Conservation (phyloP, 1,284 basidiomycete species). For the Apiotrichum veenhuisii region DNA sequence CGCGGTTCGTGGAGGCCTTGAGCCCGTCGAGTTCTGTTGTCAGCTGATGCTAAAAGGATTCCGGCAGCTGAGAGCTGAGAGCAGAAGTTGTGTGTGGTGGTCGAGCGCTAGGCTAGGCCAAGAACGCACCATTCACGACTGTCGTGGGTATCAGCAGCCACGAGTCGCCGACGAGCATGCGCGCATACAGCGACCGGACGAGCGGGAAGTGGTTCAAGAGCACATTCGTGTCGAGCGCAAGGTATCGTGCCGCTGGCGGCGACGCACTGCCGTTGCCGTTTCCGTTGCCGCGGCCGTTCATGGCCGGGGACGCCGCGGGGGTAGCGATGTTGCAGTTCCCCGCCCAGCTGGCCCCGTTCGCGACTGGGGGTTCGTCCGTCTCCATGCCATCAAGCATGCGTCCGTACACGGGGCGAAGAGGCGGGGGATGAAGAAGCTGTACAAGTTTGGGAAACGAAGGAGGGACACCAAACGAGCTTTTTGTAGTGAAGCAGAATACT, state of each 20-base stretch:
- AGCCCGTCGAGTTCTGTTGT: slow-evolving; percentile 17
- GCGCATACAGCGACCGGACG: slow-evolving; percentile 5
- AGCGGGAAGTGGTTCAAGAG: slow-evolving; percentile 5
- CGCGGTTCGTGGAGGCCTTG: background rate
- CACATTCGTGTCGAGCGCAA: slow-evolving; percentile 16
- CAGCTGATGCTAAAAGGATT: background rate
- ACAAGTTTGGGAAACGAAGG: no score
- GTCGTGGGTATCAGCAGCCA: slow-evolving; percentile 10
- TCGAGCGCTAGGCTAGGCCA: background rate
- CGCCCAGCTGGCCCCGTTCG: no score
- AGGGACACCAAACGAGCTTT: no score
- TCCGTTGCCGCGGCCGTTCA: background rate
- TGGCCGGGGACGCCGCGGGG: no score
- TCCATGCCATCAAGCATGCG: no score
- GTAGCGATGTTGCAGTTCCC: no score
- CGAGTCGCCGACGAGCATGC: background rate
- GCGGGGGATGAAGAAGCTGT: no score
- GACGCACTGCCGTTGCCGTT: background rate
- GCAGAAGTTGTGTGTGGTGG: background rate
- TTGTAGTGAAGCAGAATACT: no score
- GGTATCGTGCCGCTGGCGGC: background rate
- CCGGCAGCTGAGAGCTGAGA: no score
- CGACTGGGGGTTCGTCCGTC: no score
- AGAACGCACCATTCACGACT: slow-evolving; percentile 8
- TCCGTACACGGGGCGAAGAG: no score